phyloP scores from a whole-genome alignment of 208 protist genomes.

The Trypanosomatidae sp. region DNA sequence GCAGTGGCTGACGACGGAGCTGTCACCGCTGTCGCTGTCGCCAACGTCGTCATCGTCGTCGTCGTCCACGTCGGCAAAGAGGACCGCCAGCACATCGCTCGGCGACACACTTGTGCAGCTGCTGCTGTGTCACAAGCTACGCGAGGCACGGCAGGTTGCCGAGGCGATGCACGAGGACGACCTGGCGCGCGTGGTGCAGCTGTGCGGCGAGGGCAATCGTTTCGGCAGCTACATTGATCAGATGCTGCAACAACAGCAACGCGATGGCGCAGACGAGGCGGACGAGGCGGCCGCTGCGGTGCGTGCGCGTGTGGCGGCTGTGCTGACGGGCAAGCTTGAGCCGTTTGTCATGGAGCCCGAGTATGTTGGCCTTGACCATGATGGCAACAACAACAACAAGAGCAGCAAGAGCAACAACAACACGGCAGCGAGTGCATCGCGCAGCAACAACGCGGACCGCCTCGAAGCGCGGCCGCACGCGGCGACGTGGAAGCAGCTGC shows the following conservation, averaged over 20 bases:
- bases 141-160: slow-evolving; percentile 35
- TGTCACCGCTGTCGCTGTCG: slow-evolving; percentile 19
- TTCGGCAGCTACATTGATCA: slow-evolving; percentile 70
- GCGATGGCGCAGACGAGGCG: slow-evolving; percentile 8
- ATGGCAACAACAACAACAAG: background rate
- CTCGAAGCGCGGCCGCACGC: slow-evolving; percentile 18
- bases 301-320: slow-evolving; percentile 54
- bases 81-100: slow-evolving; percentile 3
- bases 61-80: background rate
- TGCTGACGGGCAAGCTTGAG: slow-evolving; percentile 74
- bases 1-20: slow-evolving; percentile 52
- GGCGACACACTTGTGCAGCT: slow-evolving; percentile 56
- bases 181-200: slow-evolving; percentile 47
- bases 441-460: background rate
- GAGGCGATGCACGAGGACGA: slow-evolving; percentile 26
- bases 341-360: slow-evolving; percentile 55
- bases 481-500: slow-evolving; percentile 85
- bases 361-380: slow-evolving; percentile 14
- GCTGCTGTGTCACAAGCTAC: slow-evolving; percentile 62
- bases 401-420: background rate
- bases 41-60: background rate
- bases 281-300: slow-evolving; percentile 30
- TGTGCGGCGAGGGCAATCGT: slow-evolving; percentile 79
- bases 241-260: background rate
- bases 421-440: background rate